These are phyloP conservation scores for Babjeviella inositovora DNA, from an alignment of 805 yeast species.

Conservation along the genomic window DNA sequence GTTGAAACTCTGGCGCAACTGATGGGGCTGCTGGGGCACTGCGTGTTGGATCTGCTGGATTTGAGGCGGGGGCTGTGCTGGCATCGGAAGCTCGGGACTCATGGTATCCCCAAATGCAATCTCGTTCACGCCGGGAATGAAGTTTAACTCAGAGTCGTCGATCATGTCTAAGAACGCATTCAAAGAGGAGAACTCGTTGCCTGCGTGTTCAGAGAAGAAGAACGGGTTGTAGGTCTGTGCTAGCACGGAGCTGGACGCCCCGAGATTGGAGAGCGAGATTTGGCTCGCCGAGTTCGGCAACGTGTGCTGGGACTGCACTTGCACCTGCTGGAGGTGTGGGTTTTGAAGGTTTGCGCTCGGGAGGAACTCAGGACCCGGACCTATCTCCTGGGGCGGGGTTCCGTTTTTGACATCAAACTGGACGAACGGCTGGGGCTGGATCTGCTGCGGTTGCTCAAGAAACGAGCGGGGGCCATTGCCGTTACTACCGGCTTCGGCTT, in stretches of 20 bases:
- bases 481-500: slow-evolving; percentile 7
- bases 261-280: background rate
- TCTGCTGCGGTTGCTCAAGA: slow-evolving; percentile 1
- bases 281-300: too few relatives aligned
- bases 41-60: slow-evolving; percentile 1
- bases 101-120: too few relatives aligned
- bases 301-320: too few relatives aligned
- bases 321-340: background rate
- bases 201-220: slow-evolving; percentile 28
- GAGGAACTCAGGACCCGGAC: slow-evolving; percentile 1
- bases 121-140: background rate
- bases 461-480: slow-evolving; percentile 1
- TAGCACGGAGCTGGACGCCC: slow-evolving; percentile 1
- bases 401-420: slow-evolving; percentile 1
- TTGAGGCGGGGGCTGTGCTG: background rate
- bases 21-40: slow-evolving; percentile 3
- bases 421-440: slow-evolving; percentile 2
- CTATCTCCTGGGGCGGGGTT: background rate
- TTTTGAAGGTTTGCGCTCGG: background rate
- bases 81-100: too few relatives aligned
- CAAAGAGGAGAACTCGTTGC: slow-evolving; percentile 25
- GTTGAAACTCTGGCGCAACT: slow-evolving; percentile 3
- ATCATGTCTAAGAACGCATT: slow-evolving; percentile 28
- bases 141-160: slow-evolving; percentile 25
- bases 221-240: slow-evolving; percentile 11